A percentile compares a stretch with the other conserved stretches of the same genome.
phyloP scores from a whole-genome alignment of 768 basidiomycete species.

The Lactifluus rugatus region DNA sequence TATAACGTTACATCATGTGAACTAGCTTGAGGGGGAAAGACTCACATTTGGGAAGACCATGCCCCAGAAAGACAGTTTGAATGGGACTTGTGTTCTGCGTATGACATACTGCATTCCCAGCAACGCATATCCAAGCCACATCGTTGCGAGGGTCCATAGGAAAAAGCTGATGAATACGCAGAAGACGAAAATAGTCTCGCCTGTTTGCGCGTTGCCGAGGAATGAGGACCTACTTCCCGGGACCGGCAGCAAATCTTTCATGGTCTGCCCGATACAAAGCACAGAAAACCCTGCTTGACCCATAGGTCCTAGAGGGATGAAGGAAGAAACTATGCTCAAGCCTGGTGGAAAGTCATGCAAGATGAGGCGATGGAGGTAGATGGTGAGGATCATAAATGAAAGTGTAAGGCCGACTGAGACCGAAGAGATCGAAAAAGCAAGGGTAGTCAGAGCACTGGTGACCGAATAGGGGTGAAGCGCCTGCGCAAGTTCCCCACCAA shows the following conservation, averaged over 20 bases:
- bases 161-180: conserved; percentile 41
- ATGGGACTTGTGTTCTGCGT: conserved; percentile 35
- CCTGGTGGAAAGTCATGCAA: conserved; percentile 44
- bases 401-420: conserved; percentile 48
- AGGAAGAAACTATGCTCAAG: conserved; percentile 43
- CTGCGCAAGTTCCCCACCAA: conserved; percentile 49
- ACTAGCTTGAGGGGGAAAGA: not conserved
- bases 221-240: conserved; percentile 28
- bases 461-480: conserved; percentile 39
- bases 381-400: conserved; percentile 56
- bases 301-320: conserved; percentile 67
- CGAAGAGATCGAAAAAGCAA: conserved; percentile 44
- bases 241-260: conserved; percentile 32
- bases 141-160: conserved; percentile 53
- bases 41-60: conserved; percentile 62
- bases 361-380: conserved; percentile 53
- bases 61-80: conserved; percentile 55
- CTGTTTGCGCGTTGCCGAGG: conserved; percentile 28
- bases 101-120: conserved; percentile 39
- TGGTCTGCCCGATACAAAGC: conserved; percentile 44
- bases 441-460: conserved; percentile 43
- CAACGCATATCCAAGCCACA: conserved; percentile 52
- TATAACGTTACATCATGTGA: not conserved
- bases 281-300: conserved; percentile 57
- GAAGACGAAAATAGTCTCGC: conserved; percentile 35